Percentiles rank a stretch among this genome's conserved stretches.
Evolutionary conservation across 2,329 filamentous ascomycete genomes (phyloP).

Genomic region (Aspergillus flavus): DNA sequence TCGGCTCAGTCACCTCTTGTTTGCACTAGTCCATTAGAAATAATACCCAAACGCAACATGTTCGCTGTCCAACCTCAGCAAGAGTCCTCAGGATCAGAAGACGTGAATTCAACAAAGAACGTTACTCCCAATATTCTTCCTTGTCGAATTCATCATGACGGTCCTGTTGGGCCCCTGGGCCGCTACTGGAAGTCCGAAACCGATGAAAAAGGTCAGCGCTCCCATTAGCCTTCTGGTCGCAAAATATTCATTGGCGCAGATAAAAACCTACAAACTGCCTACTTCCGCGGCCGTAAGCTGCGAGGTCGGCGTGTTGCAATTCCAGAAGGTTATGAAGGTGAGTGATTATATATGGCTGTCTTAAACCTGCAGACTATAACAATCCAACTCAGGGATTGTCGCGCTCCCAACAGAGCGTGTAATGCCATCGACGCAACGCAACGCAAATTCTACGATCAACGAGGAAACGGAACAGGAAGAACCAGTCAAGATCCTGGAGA

Average conservation of each 20-base stretch:
- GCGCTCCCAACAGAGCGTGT: constrained; percentile 51
- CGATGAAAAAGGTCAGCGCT: constrained; percentile 43
- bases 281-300: constrained; percentile 81
- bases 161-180: constrained; percentile 64
- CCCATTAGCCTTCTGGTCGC: neutral
- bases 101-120: constrained; percentile 32
- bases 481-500: constrained; percentile 61
- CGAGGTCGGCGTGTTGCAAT: constrained; percentile 67
- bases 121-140: constrained; percentile 73
- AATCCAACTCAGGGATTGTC: constrained; percentile 55
- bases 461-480: constrained; percentile 50
- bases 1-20: neutral
- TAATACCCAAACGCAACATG: constrained; percentile 26
- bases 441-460: constrained; percentile 49
- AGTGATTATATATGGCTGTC: constrained; percentile 1
- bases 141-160: constrained; percentile 77
- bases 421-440: constrained; percentile 30
- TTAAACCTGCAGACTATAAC: neutral
- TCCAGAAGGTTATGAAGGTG: constrained; percentile 70
- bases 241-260: constrained; percentile 17
- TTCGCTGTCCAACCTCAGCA: constrained; percentile 38
- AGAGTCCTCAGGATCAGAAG: constrained; percentile 21
- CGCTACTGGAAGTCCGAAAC: constrained; percentile 71
- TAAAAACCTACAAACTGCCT: constrained; percentile 54
- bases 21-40: neutral